phyloP scores from a whole-genome alignment of 306 rosid genomes.

The Neltuma alba region DNA sequence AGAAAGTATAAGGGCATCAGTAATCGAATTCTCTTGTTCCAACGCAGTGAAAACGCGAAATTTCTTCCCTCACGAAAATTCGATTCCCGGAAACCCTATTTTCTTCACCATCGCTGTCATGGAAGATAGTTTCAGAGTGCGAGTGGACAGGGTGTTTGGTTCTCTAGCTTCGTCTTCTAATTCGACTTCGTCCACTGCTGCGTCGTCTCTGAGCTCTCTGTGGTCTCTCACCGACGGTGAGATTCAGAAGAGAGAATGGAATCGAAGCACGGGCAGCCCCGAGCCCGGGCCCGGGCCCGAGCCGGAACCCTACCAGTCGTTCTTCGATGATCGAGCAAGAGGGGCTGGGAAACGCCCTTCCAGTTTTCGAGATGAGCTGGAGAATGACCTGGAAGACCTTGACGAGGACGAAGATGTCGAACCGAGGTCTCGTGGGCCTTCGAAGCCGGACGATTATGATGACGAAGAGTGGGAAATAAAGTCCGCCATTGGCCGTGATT shows the following conservation, averaged over 20 bases:
- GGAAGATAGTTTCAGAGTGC: slow-evolving; percentile 66
- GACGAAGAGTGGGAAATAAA: slow-evolving; percentile 86
- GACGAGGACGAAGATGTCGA: slow-evolving; percentile 46
- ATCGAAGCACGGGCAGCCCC: slow-evolving; percentile 33
- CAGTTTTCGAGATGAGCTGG: slow-evolving; percentile 30
- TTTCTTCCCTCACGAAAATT: background rate
- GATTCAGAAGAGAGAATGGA: slow-evolving; percentile 54
- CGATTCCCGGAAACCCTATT: background rate
- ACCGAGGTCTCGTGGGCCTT: slow-evolving; percentile 15
- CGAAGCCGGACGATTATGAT: slow-evolving; percentile 65
- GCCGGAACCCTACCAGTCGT: slow-evolving; percentile 11
- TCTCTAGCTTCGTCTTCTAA: slow-evolving; percentile 35
- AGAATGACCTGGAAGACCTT: slow-evolving; percentile 60
- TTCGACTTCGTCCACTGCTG: background rate
- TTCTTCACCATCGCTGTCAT: slow-evolving; percentile 24
- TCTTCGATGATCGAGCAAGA: background rate
- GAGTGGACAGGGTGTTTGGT: slow-evolving; percentile 61
- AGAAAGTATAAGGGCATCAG: background rate
- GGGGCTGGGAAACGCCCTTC: slow-evolving; percentile 26
- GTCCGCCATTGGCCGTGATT: slow-evolving; percentile 78
- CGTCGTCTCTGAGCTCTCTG: slow-evolving; percentile 49
- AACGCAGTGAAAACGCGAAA: background rate
- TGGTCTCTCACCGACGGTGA: slow-evolving; percentile 90
- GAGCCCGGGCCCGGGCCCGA: slow-evolving; percentile 49
- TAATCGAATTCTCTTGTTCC: background rate